Evolutionary conservation across 352 stramenopile species (phyloP), one percentile per base, ranked within the genome.

Genomic region (Phytophthora palmivora): DNA sequence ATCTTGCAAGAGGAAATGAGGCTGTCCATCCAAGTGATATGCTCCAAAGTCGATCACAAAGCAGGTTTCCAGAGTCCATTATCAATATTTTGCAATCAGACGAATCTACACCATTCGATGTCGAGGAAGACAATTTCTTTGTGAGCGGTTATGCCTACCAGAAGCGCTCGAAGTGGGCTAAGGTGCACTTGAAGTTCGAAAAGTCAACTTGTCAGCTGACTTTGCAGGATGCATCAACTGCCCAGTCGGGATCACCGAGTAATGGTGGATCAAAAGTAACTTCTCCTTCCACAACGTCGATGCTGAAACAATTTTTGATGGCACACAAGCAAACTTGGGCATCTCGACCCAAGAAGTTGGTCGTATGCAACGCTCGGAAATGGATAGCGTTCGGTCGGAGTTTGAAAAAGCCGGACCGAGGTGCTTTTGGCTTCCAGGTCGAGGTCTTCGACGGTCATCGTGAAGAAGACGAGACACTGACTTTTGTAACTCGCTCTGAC

Each of bases 391-490:
- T 92, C 37, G 81, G 82, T 5, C 64, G 82, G 2, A 88, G 69
- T 24, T 44, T 88, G n/a, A 94, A 94, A 63, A 84, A 88, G 33
- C 83, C 71, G 4, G 72, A 76, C 30, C 57, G 79, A 5, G 82
- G 81, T 3, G 85, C 85, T 0, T 94, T 91, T 61, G 83, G 83
- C 10, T 91, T 94, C 44, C 85, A 94, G 52, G 72, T 94, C 19
- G 85, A 92, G 18, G 82, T 86, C 11, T 91, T 92, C 43, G 81
- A 94, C 45, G 61, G 76, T 2, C 87, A 85, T 47, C 78, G 81
- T 7, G 85, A 94, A 56, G 76, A 89, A 39, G 79, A 94, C 39
- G 62, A 89, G 53, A 91, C 81, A 1, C 55, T 94, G 30, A 94
- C 83, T 24, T 92, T 94, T 33, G 85, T 94, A 10, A 87, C 84